Evolutionary conservation across 192 early-diverging fungal species (phyloP).

Genomic region (Gigaspora rosea): DNA sequence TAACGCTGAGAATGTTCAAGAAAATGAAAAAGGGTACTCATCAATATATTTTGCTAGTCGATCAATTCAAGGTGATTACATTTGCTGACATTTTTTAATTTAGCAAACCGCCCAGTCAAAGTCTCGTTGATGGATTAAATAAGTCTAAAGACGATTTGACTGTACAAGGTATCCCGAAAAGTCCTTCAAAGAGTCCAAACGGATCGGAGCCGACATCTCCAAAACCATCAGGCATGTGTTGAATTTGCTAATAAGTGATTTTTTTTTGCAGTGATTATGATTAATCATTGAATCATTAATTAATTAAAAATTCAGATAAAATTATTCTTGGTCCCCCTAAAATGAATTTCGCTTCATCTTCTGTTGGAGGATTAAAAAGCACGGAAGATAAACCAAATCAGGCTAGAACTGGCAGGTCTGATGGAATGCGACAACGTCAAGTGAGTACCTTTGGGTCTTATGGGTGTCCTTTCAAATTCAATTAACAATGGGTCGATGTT

Average conservation of each 20-base stretch:
- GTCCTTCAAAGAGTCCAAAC: conserved; percentile 30
- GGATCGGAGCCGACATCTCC: conserved; percentile 8
- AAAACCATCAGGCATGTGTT: conserved; percentile 5
- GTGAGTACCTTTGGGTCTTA: conserved; percentile 17
- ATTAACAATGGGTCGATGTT: background rate
- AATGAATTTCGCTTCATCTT: conserved; percentile 58
- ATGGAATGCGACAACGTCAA: conserved; percentile 30
- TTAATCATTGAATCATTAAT: background rate
- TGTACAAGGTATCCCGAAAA: conserved; percentile 27
- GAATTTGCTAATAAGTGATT: background rate
- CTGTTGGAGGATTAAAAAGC: conserved; percentile 50
- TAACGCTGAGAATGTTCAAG: background rate
- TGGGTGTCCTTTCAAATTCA: background rate
- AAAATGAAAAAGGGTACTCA: conserved; percentile 24
- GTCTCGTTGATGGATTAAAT: conserved; percentile 13
- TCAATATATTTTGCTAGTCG: background rate
- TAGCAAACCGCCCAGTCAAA: background rate
- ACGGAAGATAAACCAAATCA: conserved; percentile 39
- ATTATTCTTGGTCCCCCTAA: conserved; percentile 61
- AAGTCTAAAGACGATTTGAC: conserved; percentile 30
- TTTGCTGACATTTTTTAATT: background rate
- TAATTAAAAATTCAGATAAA: conserved; percentile 35
- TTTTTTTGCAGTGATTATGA: too few species aligned
- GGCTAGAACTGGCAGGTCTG: conserved; percentile 19
- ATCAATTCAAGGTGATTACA: background rate